Percentiles rank a stretch among this genome's conserved stretches.
Conservation (phyloP, 345 rosid genomes). For the thale cress (Arabidopsis thaliana) region TAIR10.1 NC_003075.7:17205501-17206000, state of each 20-base stretch:
- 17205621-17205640: constrained; percentile 6
- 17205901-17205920: constrained; percentile 46
- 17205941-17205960: constrained; percentile 34
- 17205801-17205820: constrained; percentile 69
- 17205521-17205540: constrained; percentile 86
- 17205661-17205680: neutral
- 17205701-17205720: constrained; percentile 90
- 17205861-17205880: constrained; percentile 59
- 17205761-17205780: constrained; percentile 60
- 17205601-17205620: constrained; percentile 86
- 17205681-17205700: constrained; percentile 65
- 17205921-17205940: constrained; percentile 22
- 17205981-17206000: constrained; percentile 29
- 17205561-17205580: constrained; percentile 67
- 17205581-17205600: constrained; percentile 75
- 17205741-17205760: constrained; percentile 64
- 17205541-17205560: constrained; percentile 74
- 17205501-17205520: constrained; percentile 77
- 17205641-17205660: neutral
- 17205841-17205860: constrained; percentile 44
- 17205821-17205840: constrained; percentile 57
- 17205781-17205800: constrained; percentile 65
- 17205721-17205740: constrained; percentile 88
- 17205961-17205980: constrained; percentile 34
- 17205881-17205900: constrained; percentile 49